phyloP scores from a whole-genome alignment of 2,329 filamentous ascomycete genomes.

The Daldinia eschscholtzii region DNA sequence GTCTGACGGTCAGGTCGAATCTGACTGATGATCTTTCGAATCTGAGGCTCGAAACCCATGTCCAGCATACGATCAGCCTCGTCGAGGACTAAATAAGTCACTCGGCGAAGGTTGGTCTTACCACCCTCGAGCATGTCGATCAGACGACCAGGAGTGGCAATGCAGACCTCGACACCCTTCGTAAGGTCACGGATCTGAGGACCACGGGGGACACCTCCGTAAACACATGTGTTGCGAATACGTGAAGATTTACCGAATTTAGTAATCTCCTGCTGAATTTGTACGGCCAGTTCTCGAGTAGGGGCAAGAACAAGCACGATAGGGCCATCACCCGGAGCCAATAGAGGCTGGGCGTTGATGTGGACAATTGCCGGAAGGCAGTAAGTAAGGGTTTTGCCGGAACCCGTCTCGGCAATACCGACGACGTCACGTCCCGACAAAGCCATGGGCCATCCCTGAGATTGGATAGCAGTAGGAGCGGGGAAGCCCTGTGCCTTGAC shows the following conservation, averaged over 20 bases:
- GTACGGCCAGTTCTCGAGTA: constrained; percentile 96
- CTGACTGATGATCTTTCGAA: constrained; percentile 97
- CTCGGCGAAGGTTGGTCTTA: constrained; percentile 97
- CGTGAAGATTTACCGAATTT: constrained; percentile 98
- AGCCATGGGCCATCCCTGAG: constrained; percentile 99
- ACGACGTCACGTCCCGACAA: constrained; percentile 97
- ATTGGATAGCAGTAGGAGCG: constrained; percentile 94
- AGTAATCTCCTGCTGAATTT: constrained; percentile 98
- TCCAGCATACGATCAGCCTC: constrained; percentile 99
- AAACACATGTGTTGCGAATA: constrained; percentile 98
- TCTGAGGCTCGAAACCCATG: constrained; percentile 99
- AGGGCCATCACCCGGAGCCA: constrained; percentile 93
- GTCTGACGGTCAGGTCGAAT: constrained; percentile 99
- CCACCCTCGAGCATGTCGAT: constrained; percentile 99
- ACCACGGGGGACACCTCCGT: constrained; percentile 98
- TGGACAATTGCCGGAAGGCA: constrained; percentile 98
- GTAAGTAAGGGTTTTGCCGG: constrained; percentile 98
- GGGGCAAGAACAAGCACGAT: constrained; percentile 97
- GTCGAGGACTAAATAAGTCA: constrained; percentile 97
- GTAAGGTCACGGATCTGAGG: constrained; percentile 95
- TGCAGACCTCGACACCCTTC: constrained; percentile 97
- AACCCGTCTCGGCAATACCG: constrained; percentile 98
- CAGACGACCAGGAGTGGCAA: constrained; percentile 95
- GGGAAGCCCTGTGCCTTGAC: constrained; percentile 98
- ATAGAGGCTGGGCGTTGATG: constrained; percentile 98